Conservation (phyloP, 1,284 basidiomycete genomes). For the Rhodotorula sp. region DNA sequence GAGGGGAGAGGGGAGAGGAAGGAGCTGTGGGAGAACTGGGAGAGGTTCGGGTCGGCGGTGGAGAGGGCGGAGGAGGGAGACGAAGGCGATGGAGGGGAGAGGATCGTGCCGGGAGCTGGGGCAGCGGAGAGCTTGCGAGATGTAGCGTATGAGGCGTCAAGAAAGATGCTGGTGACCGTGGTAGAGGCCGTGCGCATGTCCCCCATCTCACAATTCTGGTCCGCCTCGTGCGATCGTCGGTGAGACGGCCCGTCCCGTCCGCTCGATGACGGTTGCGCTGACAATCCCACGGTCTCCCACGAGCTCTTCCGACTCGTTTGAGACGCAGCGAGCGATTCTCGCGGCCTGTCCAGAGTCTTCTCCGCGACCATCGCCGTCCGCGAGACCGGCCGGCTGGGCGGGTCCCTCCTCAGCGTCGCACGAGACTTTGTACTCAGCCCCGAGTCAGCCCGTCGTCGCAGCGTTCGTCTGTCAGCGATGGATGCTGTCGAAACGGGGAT, state of each 20-base stretch:
- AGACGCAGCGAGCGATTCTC: neutral
- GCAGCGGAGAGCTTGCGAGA: neutral
- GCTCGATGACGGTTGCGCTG: neutral
- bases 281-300: neutral
- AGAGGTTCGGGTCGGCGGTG: neutral
- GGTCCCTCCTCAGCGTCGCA: neutral
- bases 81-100: neutral
- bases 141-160: neutral
- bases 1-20: slow-evolving; percentile 5
- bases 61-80: neutral
- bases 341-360: neutral
- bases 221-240: too few species aligned
- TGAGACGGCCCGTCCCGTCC: neutral
- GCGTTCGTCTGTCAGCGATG: neutral
- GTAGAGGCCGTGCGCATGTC: neutral
- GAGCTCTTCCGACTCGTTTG: neutral
- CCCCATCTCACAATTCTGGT: neutral
- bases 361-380: neutral
- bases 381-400: neutral
- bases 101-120: neutral
- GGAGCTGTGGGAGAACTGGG: neutral
- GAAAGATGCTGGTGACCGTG: too few species aligned
- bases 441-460: neutral
- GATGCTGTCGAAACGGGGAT: neutral
- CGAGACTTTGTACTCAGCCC: neutral